Conservation (phyloP, 2,329 filamentous ascomycete species). For the Stylonectria norvegica region DNA sequence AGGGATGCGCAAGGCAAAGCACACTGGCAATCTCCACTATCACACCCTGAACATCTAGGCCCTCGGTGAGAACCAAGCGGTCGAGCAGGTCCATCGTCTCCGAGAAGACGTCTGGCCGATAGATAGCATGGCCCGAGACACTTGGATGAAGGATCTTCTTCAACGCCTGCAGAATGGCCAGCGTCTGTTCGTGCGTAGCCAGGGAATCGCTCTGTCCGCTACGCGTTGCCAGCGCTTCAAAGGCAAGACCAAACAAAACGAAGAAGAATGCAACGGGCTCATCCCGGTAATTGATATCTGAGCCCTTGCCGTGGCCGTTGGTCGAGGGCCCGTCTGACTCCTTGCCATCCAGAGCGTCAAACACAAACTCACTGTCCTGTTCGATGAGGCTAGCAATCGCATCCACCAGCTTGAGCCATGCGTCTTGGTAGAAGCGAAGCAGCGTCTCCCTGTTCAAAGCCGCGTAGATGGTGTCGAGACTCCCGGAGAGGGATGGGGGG, state of each 20-base stretch:
- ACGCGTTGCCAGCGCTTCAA: constrained; percentile 87
- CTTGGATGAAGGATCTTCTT: constrained; percentile 94
- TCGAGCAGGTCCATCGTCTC: constrained; percentile 97
- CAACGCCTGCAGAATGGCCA: constrained; percentile 85
- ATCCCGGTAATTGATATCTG: constrained; percentile 95
- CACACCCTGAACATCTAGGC: constrained; percentile 80
- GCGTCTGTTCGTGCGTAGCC: constrained; percentile 70
- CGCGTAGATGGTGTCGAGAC: constrained; percentile 90
- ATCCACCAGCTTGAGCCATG: constrained; percentile 94
- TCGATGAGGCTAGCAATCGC: constrained; percentile 96
- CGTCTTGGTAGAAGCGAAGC: constrained; percentile 92
- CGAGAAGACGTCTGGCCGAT: constrained; percentile 90
- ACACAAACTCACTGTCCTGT: constrained; percentile 96
- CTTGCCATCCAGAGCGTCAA: constrained; percentile 92
- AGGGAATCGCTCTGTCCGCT: constrained; percentile 51
- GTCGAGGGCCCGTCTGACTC: constrained; percentile 47
- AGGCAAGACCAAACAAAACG: constrained; percentile 91
- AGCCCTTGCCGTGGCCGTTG: constrained; percentile 56
- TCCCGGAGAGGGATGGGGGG: constrained; percentile 75
- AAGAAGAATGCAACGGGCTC: constrained; percentile 99
- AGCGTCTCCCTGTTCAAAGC: constrained; percentile 92
- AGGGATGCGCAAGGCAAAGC: constrained; percentile 86
- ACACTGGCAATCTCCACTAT: constrained; percentile 93
- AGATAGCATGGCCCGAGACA: constrained; percentile 94
- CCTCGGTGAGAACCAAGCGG: constrained; percentile 86